Conservation (phyloP, 1,284 basidiomycete species). For the Naganishia cerealis region DNA sequence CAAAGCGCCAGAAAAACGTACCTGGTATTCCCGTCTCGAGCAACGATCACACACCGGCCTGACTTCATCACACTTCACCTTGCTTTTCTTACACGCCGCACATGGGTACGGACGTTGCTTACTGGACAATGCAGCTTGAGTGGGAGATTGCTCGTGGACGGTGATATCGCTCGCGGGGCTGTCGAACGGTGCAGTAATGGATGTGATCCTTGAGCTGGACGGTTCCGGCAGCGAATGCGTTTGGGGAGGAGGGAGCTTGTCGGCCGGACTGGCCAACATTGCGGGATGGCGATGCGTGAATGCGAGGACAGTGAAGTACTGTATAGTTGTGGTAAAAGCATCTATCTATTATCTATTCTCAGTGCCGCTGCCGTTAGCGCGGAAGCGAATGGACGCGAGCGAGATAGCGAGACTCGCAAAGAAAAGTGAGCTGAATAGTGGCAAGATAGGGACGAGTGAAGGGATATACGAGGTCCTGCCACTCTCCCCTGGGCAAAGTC, state of each 20-base stretch:
- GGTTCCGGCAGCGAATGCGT: neutral
- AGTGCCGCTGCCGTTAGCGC: neutral
- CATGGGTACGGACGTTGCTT: slow-evolving; percentile 24
- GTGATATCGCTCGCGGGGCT: neutral
- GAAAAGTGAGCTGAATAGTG: too few relatives aligned
- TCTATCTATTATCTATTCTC: too few relatives aligned
- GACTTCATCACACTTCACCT: slow-evolving; percentile 31
- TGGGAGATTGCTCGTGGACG: neutral
- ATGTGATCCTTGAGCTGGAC: neutral
- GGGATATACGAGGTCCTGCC: too few relatives aligned
- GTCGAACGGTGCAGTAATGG: neutral
- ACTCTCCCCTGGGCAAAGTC: neutral
- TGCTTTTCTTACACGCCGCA: slow-evolving; percentile 27
- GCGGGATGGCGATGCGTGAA: neutral
- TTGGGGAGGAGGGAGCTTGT: neutral
- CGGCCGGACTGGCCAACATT: neutral
- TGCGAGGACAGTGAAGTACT: neutral
- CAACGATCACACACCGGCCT: slow-evolving; percentile 23
- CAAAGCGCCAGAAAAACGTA: neutral
- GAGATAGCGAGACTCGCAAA: too few relatives aligned
- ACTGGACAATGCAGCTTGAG: neutral
- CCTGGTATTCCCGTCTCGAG: slow-evolving; percentile 11
- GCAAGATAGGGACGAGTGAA: too few relatives aligned
- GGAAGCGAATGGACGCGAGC: too few relatives aligned
- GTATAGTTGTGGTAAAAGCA: neutral